phyloP scores from a whole-genome alignment of 169 alveolate species.

The Eimeria maxima region DNA sequence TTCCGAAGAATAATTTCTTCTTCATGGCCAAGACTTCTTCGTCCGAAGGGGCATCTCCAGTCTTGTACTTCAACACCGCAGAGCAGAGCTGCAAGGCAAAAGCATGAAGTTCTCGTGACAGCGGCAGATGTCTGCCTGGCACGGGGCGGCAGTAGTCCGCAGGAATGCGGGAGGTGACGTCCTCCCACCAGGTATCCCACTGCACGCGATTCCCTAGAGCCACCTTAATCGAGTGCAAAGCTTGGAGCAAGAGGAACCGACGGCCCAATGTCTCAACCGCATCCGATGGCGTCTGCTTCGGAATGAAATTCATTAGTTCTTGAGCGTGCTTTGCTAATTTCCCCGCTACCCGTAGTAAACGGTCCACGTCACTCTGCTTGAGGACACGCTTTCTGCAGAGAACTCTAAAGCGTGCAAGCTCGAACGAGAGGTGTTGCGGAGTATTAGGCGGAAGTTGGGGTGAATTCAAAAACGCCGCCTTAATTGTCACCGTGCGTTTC shows the following conservation, averaged over 20 bases:
- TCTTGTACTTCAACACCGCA: not conserved
- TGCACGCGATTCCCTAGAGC: not conserved
- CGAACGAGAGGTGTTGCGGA: not conserved
- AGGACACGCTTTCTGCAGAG: not conserved
- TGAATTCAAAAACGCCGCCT: not conserved
- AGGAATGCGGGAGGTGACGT: not conserved
- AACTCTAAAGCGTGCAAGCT: not conserved
- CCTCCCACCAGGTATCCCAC: not conserved
- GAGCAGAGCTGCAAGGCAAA: conserved; percentile 3
- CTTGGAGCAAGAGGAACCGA: not conserved
- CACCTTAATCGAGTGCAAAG: not conserved
- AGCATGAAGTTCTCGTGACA: not conserved
- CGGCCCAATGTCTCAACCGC: conserved; percentile 38
- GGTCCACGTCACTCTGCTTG: not conserved
- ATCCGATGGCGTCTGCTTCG: not conserved
- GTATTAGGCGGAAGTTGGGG: not conserved
- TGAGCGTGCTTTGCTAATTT: not conserved
- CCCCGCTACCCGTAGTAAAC: not conserved
- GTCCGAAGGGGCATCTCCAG: not conserved
- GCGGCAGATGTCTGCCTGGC: not conserved
- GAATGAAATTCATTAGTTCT: not conserved
- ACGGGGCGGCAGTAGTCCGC: not conserved
- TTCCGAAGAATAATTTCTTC: not conserved
- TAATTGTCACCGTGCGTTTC: not conserved
- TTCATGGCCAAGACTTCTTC: not conserved